Percentiles rank a stretch among this genome's conserved stretches.
phyloP scores from a whole-genome alignment of 805 yeast genomes.

The Barnettozyma populi region DNA sequence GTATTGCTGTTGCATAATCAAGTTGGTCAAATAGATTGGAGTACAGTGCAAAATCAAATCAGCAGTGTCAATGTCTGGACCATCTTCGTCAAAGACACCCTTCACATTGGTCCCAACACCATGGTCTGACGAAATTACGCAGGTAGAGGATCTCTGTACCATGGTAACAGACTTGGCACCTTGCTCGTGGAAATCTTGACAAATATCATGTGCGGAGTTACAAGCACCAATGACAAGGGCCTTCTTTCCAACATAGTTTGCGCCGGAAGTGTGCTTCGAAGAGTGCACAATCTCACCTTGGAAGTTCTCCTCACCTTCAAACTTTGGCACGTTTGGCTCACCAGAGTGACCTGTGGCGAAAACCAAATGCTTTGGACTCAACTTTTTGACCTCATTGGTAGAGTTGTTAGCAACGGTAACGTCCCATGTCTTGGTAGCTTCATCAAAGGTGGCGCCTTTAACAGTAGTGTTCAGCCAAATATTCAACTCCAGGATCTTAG shows the following conservation, averaged over 20 bases:
- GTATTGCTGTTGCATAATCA: conserved; percentile 33
- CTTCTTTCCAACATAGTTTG: conserved; percentile 35
- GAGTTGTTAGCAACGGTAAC: conserved; percentile 28
- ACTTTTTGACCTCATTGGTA: conserved; percentile 21
- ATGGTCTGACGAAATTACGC: conserved; percentile 33
- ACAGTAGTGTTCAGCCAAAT: conserved; percentile 32
- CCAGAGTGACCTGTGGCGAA: conserved; percentile 44
- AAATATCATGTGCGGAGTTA: conserved; percentile 42
- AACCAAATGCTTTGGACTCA: conserved; percentile 34
- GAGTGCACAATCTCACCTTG: conserved; percentile 38
- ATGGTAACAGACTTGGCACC: conserved; percentile 36
- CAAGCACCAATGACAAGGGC: conserved; percentile 42
- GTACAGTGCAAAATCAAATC: conserved; percentile 32
- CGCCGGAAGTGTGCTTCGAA: conserved; percentile 37
- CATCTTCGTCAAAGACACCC: conserved; percentile 33
- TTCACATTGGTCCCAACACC: conserved; percentile 29
- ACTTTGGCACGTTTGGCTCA: conserved; percentile 38
- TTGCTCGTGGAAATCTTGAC: conserved; percentile 40
- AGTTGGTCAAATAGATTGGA: conserved; percentile 32
- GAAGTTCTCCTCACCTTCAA: conserved; percentile 33
- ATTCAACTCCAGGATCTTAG: conserved; percentile 36
- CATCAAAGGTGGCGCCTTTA: conserved; percentile 29
- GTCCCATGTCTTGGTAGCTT: conserved; percentile 27
- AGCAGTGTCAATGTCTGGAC: conserved; percentile 34
- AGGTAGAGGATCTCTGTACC: conserved; percentile 42